These are phyloP conservation scores for Heteromeles arbutifolia DNA, from an alignment of 306 rosid genomes.

Conservation along the genomic window DNA sequence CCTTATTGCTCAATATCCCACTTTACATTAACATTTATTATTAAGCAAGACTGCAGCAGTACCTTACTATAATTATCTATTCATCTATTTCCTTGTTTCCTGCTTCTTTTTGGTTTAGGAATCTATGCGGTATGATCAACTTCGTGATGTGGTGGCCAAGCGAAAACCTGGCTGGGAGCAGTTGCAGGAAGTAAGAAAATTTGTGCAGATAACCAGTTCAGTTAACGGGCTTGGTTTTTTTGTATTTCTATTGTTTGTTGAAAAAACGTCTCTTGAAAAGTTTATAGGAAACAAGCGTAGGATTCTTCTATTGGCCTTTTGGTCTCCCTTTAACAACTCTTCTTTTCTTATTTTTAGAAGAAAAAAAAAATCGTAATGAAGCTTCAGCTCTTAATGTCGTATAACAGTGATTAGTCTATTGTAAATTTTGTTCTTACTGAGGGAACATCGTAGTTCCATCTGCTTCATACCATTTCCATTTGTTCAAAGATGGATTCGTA, in stretches of 20 bases:
- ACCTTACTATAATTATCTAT: conserved; percentile 4
- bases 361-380: neutral
- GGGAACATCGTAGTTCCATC: neutral
- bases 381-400: neutral
- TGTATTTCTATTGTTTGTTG: neutral
- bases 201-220: conserved; percentile 15
- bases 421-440: neutral
- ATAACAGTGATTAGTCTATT: neutral
- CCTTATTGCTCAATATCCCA: neutral
- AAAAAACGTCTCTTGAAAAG: neutral
- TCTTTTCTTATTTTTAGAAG: neutral
- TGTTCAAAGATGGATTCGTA: neutral
- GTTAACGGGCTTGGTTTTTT: neutral
- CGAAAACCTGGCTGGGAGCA: conserved; percentile 94
- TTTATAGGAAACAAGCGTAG: neutral
- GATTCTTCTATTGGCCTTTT: neutral
- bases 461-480: neutral
- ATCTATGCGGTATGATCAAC: conserved; percentile 73
- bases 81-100: conserved; percentile 6
- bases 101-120: conserved; percentile 43
- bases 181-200: conserved; percentile 67
- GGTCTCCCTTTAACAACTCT: neutral
- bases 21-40: neutral
- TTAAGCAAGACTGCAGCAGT: conserved; percentile 4
- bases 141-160: conserved; percentile 83